phyloP scores from a whole-genome alignment of 768 basidiomycete genomes.

The Coprinopsis marcescibilis region DNA sequence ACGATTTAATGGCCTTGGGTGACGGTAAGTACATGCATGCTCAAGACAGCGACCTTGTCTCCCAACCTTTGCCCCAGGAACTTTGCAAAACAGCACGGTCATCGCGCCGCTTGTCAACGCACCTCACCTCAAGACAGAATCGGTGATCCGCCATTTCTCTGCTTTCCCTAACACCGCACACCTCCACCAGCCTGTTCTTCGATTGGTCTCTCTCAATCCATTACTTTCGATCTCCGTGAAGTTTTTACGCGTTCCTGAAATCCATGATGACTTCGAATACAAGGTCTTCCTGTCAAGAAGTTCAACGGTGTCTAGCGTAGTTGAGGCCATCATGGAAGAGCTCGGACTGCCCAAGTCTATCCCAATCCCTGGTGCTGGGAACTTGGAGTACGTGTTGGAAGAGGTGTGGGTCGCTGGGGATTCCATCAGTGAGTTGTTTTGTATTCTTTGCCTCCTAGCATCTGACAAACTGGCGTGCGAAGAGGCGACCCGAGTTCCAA shows the following conservation, averaged over 20 bases:
- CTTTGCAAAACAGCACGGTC: conserved; percentile 35
- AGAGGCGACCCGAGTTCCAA: conserved; percentile 43
- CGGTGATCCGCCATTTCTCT: conserved; percentile 53
- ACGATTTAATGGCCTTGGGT: conserved; percentile 57
- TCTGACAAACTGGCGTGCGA: neutral
- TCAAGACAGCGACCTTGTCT: neutral
- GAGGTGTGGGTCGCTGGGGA: conserved; percentile 54
- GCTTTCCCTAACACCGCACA: conserved; percentile 65
- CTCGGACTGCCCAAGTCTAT: conserved; percentile 64
- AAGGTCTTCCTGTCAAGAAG: conserved; percentile 57
- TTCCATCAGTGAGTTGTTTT: conserved; percentile 43
- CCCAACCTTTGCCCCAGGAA: conserved; percentile 31
- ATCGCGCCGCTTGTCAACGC: conserved; percentile 51
- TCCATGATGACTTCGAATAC: conserved; percentile 67
- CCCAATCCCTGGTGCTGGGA: conserved; percentile 62
- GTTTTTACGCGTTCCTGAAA: conserved; percentile 69
- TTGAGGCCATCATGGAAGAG: conserved; percentile 49
- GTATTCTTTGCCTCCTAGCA: conserved; percentile 12
- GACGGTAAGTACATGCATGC: conserved; percentile 42
- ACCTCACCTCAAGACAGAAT: conserved; percentile 25
- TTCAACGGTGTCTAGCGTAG: conserved; percentile 49
- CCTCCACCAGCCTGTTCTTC: conserved; percentile 58
- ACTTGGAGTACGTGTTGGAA: conserved; percentile 69
- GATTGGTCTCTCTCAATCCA: conserved; percentile 67
- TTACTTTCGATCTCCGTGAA: conserved; percentile 44